Evolutionary conservation across 163 green algal genomes (phyloP).

Genomic region (Scenedesmus sp.): DNA sequence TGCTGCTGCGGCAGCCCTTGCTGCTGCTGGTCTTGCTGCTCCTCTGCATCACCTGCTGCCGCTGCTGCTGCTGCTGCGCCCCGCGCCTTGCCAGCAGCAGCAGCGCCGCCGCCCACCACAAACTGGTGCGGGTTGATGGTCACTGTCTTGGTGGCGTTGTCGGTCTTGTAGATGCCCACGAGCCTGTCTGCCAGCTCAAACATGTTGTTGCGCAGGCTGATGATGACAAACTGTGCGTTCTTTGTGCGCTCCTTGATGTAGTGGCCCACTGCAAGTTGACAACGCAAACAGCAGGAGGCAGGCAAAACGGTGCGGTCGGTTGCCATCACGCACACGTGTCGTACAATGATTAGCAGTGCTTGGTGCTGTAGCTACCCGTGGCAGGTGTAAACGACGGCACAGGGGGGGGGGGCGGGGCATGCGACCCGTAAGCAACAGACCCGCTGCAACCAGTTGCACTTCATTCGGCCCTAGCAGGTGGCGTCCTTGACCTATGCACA

Average conservation of each 20-base stretch:
- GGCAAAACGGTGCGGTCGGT: neutral
- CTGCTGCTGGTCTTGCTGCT: conserved; percentile 22
- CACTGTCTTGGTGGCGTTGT: conserved; percentile 99
- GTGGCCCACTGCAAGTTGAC: conserved; percentile 92
- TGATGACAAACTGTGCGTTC: conserved; percentile 99
- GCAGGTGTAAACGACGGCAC: no score
- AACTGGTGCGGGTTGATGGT: conserved; percentile 92
- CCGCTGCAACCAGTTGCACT: no score
- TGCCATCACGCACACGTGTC: no score
- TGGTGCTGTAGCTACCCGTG: no score
- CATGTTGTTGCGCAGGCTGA: conserved; percentile 99
- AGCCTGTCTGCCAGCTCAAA: conserved; percentile 99
- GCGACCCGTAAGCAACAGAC: no score
- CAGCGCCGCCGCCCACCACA: conserved; percentile 26
- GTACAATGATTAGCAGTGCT: no score
- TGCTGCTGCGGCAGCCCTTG: conserved; percentile 23
- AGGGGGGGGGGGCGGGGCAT: no score
- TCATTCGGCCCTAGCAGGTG: no score
- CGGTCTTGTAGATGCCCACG: conserved; percentile 98
- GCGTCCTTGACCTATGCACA: neutral
- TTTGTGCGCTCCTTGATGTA: conserved; percentile 96
- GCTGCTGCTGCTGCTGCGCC: conserved; percentile 6
- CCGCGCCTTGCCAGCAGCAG: conserved; percentile 7
- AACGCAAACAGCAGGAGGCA: conserved; percentile 76
- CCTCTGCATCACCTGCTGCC: conserved; percentile 22